These are phyloP conservation scores for Phytopythium mirpurense DNA, from an alignment of 352 stramenopile species.

Conservation along the genomic window DNA sequence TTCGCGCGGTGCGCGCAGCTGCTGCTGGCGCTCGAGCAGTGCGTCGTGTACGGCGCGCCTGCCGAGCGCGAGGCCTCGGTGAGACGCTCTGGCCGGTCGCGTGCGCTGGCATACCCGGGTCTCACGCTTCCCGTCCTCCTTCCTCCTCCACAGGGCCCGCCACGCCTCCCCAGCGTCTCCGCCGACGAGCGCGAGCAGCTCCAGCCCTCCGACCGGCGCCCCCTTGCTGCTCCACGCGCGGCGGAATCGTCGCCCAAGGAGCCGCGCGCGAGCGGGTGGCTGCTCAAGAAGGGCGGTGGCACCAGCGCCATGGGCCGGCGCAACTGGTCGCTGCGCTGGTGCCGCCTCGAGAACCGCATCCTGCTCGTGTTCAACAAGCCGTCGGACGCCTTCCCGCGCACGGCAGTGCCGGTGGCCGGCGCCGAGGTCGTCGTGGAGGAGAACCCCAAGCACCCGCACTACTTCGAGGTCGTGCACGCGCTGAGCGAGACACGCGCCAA, in stretches of 20 bases:
- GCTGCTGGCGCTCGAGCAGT: constrained; percentile 73
- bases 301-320: constrained; percentile 67
- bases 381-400: constrained; percentile 43
- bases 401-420: constrained; percentile 59
- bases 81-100: not conserved
- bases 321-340: constrained; percentile 77
- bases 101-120: no score
- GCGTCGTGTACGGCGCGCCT: constrained; percentile 71
- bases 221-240: no score
- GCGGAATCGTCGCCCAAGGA: not conserved
- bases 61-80: constrained; percentile 41
- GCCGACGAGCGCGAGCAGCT: no score
- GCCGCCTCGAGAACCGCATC: constrained; percentile 68
- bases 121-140: no score
- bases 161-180: no score
- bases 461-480: constrained; percentile 75
- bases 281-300: constrained; percentile 80
- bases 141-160: no score
- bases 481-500: constrained; percentile 74
- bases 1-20: constrained; percentile 69
- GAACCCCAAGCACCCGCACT: constrained; percentile 67
- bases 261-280: constrained; percentile 33
- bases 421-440: constrained; percentile 56
- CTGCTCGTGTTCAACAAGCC: constrained; percentile 61
- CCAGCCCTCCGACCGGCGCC: no score